Base-by-base conservation (phyloP, 2,329 filamentous ascomycete genomes). In the Paramyrothecium roridum region DNA sequence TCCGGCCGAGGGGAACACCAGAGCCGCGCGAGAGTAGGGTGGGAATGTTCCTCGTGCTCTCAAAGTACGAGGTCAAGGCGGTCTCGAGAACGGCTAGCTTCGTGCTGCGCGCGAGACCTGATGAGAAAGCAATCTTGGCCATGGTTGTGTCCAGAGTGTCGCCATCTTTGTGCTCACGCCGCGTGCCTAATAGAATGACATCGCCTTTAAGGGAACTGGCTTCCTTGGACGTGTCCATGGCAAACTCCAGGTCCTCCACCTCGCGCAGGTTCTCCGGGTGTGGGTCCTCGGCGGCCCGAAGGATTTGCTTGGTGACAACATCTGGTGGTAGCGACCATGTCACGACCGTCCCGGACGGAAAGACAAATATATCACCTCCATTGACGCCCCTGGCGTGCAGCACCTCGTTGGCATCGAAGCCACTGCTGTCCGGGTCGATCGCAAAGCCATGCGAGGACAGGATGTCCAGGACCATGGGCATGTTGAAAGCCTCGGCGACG, bases 71-170 rank as follows among this genome's bases (percentile, higher is more conserved):
- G 45, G 84, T 86, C 17, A 98, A 80, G 40, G 91, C 83, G 52
- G 85, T 89, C 73, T 99, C 95, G 21, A 99, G 82, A 3, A 96
- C 91, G 40, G 92, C 93, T 13, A 99, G 83, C 71, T 98, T 98
- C 7, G 95, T 97, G 65, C 89, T 95, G 53, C 95, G 84, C 6
- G 95, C 93, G 11, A 99, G 82, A 2, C 93, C 93, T 1, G 92
- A 97, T 0, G 93, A 97, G 72, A 98, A 98, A 47, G 95, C 95
- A 59, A 98, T 93, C 70, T 98, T 97, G 63, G 93, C 92, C 16
- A 97, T 81, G 2, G 93, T 90, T 1, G 78, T 83, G 64, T 83
- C 81, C 12, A 82, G 69, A 11, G 69, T 73, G 62, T 78, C 76
- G 48, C 75, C 75, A 20, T 74, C 71, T n/a, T 70, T 62, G 56